Percentiles rank a stretch among this genome's conserved stretches.
Conservation (phyloP, 192 early-diverging fungal genomes). For the Umbelopsis sp. region DNA sequence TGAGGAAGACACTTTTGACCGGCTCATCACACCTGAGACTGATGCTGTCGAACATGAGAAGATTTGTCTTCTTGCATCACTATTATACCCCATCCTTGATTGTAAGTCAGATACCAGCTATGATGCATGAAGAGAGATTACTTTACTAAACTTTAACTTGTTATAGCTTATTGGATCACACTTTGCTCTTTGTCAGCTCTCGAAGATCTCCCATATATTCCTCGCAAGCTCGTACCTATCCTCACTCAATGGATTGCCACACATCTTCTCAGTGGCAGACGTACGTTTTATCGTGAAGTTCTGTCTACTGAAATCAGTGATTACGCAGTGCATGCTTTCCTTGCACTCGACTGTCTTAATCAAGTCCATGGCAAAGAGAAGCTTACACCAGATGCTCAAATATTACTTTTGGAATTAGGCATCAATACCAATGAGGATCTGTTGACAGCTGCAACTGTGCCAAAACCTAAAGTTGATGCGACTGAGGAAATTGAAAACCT, state of each 20-base stretch:
- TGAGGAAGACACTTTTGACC: slow-evolving; percentile 9
- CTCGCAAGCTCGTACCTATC: slow-evolving; percentile 43
- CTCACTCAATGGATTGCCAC: slow-evolving; percentile 47
- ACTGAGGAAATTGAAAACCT: slow-evolving; percentile 3
- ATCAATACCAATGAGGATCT: slow-evolving; percentile 38
- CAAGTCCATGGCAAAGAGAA: slow-evolving; percentile 36
- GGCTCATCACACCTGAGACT: slow-evolving; percentile 2
- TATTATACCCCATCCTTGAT: slow-evolving; percentile 42
- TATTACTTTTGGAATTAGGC: slow-evolving; percentile 37
- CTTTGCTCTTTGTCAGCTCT: slow-evolving; percentile 46
- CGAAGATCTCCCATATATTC: slow-evolving; percentile 41
- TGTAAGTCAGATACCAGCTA: background rate
- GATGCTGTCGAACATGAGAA: slow-evolving; percentile 29
- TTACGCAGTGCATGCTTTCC: slow-evolving; percentile 39
- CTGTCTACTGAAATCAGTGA: slow-evolving; percentile 40
- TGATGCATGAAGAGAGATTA: too few relatives aligned
- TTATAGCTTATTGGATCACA: slow-evolving; percentile 39
- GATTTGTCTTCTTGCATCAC: slow-evolving; percentile 40
- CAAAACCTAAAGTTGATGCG: background rate
- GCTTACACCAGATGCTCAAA: slow-evolving; percentile 41
- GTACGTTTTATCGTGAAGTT: slow-evolving; percentile 44
- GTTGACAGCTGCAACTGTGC: slow-evolving; percentile 32
- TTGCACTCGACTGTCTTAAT: slow-evolving; percentile 40
- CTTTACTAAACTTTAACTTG: background rate
- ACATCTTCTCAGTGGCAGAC: slow-evolving; percentile 41